Evolutionary conservation across 2,329 filamentous ascomycete genomes (phyloP).

Genomic region (Colletotrichum brevisporum): DNA sequence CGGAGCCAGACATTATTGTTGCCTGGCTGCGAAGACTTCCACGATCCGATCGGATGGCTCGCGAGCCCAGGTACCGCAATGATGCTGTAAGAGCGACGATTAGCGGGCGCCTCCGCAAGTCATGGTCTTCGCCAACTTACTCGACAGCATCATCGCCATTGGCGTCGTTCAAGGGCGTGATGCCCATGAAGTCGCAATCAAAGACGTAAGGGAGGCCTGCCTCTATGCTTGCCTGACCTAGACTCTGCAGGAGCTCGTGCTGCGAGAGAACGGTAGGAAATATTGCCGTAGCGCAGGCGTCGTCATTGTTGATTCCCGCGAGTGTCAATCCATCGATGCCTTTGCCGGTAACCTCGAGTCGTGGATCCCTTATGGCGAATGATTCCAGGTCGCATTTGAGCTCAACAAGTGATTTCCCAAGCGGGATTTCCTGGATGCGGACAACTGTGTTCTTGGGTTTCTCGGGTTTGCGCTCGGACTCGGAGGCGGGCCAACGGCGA

Average conservation of each 20-base stretch:
- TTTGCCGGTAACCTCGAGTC: background rate
- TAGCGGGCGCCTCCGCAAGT: background rate
- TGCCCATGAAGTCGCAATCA: slow-evolving; percentile 42
- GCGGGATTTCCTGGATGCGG: background rate
- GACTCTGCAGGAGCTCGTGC: background rate
- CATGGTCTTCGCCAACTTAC: slow-evolving; percentile 34
- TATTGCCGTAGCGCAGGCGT: background rate
- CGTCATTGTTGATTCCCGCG: background rate
- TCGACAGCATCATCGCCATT: slow-evolving; percentile 40
- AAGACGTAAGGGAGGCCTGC: slow-evolving; percentile 26
- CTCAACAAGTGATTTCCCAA: background rate
- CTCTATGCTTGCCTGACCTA: background rate
- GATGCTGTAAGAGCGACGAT: slow-evolving; percentile 39
- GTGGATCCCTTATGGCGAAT: background rate
- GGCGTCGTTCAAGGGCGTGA: slow-evolving; percentile 45
- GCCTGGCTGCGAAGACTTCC: slow-evolving; percentile 43
- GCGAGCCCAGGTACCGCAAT: slow-evolving; percentile 48
- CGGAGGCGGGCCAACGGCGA: too few relatives aligned
- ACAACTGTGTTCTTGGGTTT: background rate
- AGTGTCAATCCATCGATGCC: background rate
- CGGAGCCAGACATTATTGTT: slow-evolving; percentile 48
- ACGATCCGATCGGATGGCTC: slow-evolving; percentile 48
- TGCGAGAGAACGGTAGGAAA: background rate
- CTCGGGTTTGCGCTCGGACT: too few relatives aligned
- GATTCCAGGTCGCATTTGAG: background rate